Evolutionary conservation across 2,329 filamentous ascomycete genomes (phyloP).

Genomic region (Teratosphaeria destructans): DNA sequence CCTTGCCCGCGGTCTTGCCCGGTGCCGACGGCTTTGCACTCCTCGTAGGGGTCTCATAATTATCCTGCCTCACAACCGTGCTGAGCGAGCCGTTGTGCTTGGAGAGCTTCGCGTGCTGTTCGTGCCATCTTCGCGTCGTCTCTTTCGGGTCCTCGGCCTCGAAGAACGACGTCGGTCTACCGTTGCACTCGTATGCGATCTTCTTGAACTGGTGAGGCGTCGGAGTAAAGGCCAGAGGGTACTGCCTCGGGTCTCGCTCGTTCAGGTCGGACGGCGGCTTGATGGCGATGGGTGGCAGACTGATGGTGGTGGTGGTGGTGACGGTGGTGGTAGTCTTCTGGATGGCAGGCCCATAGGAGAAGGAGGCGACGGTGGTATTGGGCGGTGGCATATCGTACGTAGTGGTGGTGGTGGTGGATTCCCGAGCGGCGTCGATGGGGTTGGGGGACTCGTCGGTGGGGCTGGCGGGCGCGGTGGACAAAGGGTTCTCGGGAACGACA

Average conservation of each 20-base stretch:
- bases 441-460: slow-evolving; percentile 16
- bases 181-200: slow-evolving; percentile 63
- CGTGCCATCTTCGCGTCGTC: slow-evolving; percentile 37
- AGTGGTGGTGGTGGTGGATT: slow-evolving; percentile 9
- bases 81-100: slow-evolving; percentile 19
- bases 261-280: slow-evolving; percentile 59
- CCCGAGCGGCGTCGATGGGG: background rate
- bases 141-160: slow-evolving; percentile 49
- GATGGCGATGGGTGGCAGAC: slow-evolving; percentile 74
- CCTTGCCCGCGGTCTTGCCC: slow-evolving; percentile 9
- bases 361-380: slow-evolving; percentile 43
- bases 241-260: slow-evolving; percentile 75
- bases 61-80: slow-evolving; percentile 15
- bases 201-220: slow-evolving; percentile 70
- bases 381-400: slow-evolving; percentile 15
- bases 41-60: slow-evolving; percentile 16
- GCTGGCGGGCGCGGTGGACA: slow-evolving; percentile 25
- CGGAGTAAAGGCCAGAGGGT: slow-evolving; percentile 72
- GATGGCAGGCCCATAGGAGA: slow-evolving; percentile 53
- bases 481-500: background rate
- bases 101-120: slow-evolving; percentile 18
- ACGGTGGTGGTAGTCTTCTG: slow-evolving; percentile 69
- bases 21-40: slow-evolving; percentile 4
- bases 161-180: slow-evolving; percentile 50
- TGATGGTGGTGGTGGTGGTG: slow-evolving; percentile 75